These are phyloP conservation scores for Neurospora tetrasperma DNA, from an alignment of 495 filamentous ascomycete species.

Conservation along the genomic window DNA sequence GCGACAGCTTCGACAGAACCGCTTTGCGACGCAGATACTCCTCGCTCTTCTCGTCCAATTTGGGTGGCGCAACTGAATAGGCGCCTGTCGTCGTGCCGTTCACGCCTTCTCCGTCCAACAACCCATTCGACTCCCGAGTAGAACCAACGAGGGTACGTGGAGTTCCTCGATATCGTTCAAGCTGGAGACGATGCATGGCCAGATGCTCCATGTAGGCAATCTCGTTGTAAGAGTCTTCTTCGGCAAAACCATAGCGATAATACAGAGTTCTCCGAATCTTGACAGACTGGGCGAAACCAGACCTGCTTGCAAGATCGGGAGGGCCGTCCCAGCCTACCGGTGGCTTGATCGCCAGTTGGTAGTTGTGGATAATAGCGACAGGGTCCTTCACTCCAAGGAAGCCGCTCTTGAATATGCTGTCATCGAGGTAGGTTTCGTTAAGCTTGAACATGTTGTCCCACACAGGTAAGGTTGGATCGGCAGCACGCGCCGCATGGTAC, in stretches of 20 bases:
- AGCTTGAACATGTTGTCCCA: constrained; percentile 3
- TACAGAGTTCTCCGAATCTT: constrained; percentile 2
- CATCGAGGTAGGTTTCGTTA: constrained; percentile 1
- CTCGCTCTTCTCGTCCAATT: not conserved
- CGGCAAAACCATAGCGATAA: constrained; percentile 5
- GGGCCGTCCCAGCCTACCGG: not conserved
- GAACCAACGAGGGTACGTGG: not conserved
- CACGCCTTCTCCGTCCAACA: not conserved
- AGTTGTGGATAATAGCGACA: constrained; percentile 6
- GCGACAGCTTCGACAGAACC: constrained; percentile 7
- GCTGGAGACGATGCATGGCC: constrained; percentile 1
- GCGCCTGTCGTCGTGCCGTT: not conserved
- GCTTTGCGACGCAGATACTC: not conserved
- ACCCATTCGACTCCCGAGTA: not conserved
- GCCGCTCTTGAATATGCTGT: constrained; percentile 3
- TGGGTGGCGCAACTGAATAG: not conserved
- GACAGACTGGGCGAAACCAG: not conserved
- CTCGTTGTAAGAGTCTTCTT: not conserved
- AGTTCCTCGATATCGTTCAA: not conserved
- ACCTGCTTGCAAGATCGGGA: not conserved
- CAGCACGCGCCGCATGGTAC: constrained; percentile 5
- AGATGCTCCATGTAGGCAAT: constrained; percentile 6
- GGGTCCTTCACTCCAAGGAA: not conserved
- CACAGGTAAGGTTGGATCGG: constrained; percentile 4
- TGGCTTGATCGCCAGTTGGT: not conserved